phyloP scores from a whole-genome alignment of 2,329 filamentous ascomycete species.

The Colletotrichum godetiae region DNA sequence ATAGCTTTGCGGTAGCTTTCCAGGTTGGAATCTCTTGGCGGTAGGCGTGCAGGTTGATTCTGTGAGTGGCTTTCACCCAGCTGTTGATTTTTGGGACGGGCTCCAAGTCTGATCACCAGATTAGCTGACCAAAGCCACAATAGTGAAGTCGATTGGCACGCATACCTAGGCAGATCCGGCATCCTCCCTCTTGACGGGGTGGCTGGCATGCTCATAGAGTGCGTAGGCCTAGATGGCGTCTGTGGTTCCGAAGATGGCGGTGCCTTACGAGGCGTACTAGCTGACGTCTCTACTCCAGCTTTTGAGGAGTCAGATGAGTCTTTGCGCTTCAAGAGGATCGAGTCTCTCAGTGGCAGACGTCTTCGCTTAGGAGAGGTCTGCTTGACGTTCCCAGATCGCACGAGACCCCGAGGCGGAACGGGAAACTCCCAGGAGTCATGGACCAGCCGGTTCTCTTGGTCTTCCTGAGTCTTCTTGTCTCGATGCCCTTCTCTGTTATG shows the following conservation, averaged over 20 bases:
- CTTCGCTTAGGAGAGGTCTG: constrained; percentile 15
- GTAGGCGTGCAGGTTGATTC: neutral
- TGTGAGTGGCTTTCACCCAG: neutral
- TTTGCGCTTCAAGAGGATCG: constrained; percentile 24
- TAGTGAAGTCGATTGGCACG: fast-evolving
- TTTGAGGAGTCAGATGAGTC: constrained; percentile 10
- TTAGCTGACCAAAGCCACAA: neutral
- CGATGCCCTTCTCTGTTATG: neutral
- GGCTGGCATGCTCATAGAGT: constrained; percentile 2
- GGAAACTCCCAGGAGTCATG: neutral
- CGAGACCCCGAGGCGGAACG: neutral
- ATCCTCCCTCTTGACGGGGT: constrained; percentile 23
- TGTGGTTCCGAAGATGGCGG: neutral
- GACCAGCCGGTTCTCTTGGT: constrained; percentile 2
- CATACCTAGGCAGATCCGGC: constrained; percentile 15
- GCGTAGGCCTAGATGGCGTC: neutral
- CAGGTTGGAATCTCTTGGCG: neutral
- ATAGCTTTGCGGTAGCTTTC: neutral
- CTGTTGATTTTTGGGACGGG: neutral
- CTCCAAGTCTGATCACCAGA: neutral
- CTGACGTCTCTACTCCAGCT: neutral
- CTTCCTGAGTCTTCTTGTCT: constrained; percentile 4
- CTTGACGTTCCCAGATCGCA: constrained; percentile 11
- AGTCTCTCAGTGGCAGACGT: constrained; percentile 22
- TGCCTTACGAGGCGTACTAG: neutral